phyloP scores from a whole-genome alignment of 192 early-diverging fungal species.

The Backusella luteola region DNA sequence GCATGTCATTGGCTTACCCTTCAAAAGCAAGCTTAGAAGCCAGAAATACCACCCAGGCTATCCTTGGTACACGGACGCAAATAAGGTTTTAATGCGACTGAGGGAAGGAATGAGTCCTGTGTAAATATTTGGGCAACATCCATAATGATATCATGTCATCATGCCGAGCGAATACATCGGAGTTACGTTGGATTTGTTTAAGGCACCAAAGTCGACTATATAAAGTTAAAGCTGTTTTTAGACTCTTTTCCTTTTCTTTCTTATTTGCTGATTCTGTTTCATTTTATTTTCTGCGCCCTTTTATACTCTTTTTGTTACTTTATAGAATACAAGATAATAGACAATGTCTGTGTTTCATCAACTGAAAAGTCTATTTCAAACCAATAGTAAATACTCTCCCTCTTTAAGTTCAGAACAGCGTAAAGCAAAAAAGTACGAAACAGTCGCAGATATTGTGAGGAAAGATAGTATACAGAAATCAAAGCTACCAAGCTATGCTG shows the following conservation, averaged over 20 bases:
- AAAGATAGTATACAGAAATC: background rate
- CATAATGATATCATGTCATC: background rate
- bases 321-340: background rate
- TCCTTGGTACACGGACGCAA: slow-evolving; percentile 19
- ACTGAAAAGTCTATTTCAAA: background rate
- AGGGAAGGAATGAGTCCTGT: slow-evolving; percentile 12
- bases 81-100: slow-evolving; percentile 13
- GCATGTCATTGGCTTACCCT: slow-evolving; percentile 59
- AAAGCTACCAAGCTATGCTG: slow-evolving; percentile 49
- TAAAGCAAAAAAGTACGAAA: slow-evolving; percentile 5
- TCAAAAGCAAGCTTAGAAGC: slow-evolving; percentile 32
- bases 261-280: slow-evolving; percentile 7
- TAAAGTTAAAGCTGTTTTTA: slow-evolving; percentile 1
- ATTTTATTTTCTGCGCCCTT: background rate
- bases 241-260: background rate
- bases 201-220: background rate
- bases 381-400: background rate
- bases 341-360: slow-evolving; percentile 3
- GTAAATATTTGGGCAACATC: background rate
- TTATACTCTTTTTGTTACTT: background rate
- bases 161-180: background rate
- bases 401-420: slow-evolving; percentile 7
- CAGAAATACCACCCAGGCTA: slow-evolving; percentile 12
- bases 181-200: background rate
- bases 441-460: background rate